Base-by-base conservation (phyloP, 129 eudicot genomes). In the Chrysanthemum makinoi region DNA sequence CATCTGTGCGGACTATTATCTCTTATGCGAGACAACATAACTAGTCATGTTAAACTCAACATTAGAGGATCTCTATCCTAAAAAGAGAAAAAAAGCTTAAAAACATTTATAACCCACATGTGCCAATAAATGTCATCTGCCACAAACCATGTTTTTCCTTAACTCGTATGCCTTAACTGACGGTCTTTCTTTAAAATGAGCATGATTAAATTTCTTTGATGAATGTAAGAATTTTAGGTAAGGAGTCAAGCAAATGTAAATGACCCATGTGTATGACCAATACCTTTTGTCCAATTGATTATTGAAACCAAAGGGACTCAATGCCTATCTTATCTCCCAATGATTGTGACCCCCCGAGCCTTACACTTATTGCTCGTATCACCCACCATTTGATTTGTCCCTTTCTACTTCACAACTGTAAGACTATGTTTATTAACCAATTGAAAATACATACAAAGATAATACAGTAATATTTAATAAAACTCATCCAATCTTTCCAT, bases 251-350 rank as follows among this genome's bases (percentile, higher is more conserved):
- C 33, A 69, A 69, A 53, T 69, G 33, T 53, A 33, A n/a, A 52
- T 69, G 64, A 69, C 63, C 48, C 62, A 69, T 69, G 60, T 7
- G 49, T 13, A 52, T 68, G 28, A 68, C 46, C 62, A 68, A 68
- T 52, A 33, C 74, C 63, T 51, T 14, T 26, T 51, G 48, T 50
- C 61, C 58, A 46, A 65, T 48, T 46, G 46, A 39, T 66, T 47
- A 53, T 14, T 17, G 12, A 71, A 59, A 60, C 50, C 46, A 71
- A 43, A 71, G 2, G 67, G 67, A 60, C 66, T 55, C 46, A 19
- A 47, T 71, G 20, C 28, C 74, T 10, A 72, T 72, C 76, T 60
- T 47, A 72, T 72, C 76, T 72, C 46, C 70, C 70, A 73, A 73
- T 50, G 77, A 73, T 62, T 73, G 62, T 50, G 44, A 59, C 70